Evolutionary conservation across 2,329 filamentous ascomycete species (phyloP).

Genomic region (Pestalotiopsis sp.): DNA sequence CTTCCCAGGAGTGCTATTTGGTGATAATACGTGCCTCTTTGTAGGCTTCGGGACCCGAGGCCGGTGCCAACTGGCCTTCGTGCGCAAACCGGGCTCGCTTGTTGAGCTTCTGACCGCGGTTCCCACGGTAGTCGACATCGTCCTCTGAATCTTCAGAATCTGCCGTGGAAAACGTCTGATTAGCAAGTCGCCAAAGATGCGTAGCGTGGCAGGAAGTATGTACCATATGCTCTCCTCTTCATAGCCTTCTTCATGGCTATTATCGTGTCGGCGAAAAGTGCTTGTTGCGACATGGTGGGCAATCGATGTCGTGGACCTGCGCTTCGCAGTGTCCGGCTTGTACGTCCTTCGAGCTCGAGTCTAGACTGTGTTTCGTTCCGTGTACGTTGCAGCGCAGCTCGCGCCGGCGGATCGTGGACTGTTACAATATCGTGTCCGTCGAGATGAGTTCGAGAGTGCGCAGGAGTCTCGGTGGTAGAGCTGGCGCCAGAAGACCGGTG

Average conservation of each 20-base stretch:
- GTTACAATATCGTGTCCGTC: not conserved
- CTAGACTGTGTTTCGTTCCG: not conserved
- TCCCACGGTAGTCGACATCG: constrained; percentile 68
- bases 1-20: constrained; percentile 15
- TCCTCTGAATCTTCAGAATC: constrained; percentile 76
- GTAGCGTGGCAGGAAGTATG: constrained; percentile 14
- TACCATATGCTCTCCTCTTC: constrained; percentile 65
- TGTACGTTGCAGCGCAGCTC: not conserved
- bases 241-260: constrained; percentile 68
- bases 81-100: constrained; percentile 72
- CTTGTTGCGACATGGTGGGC: constrained; percentile 56
- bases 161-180: constrained; percentile 35
- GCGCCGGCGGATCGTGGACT: not conserved
- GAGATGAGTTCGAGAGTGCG: not conserved
- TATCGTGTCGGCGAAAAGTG: constrained; percentile 67
- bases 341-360: not conserved
- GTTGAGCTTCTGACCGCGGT: constrained; percentile 80
- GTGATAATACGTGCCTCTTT: constrained; percentile 59
- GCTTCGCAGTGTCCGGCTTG: not conserved
- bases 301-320: not conserved
- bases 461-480: not conserved
- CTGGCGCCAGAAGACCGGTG: not conserved
- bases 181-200: constrained; percentile 23
- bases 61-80: constrained; percentile 68
- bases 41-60: constrained; percentile 68